A percentile compares a stretch with the other conserved stretches of the same genome.
Conservation (phyloP, 306 rosid genomes). For the Sesbania bispinosa region DNA sequence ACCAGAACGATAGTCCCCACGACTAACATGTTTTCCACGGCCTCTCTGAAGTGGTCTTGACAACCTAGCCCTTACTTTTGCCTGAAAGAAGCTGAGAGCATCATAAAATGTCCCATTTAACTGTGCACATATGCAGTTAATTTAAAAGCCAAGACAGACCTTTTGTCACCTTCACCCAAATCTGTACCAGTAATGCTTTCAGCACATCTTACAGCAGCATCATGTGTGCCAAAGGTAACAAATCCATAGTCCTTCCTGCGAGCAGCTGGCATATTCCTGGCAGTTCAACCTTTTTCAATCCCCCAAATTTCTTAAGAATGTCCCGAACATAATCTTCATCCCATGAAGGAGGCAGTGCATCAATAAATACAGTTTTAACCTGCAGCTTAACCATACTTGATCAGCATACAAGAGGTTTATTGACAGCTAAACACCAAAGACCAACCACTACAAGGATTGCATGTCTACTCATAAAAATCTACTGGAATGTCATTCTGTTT, state of each 20-base stretch:
- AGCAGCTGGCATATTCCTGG: slow-evolving; percentile 86
- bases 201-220: slow-evolving; percentile 87
- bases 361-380: slow-evolving; percentile 97
- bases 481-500: background rate
- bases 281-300: slow-evolving; percentile 80
- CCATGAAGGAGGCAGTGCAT: slow-evolving; percentile 87
- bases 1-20: slow-evolving; percentile 52
- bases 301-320: slow-evolving; percentile 75
- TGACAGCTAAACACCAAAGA: background rate
- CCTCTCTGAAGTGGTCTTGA: slow-evolving; percentile 84
- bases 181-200: slow-evolving; percentile 75
- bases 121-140: background rate
- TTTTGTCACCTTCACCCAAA: slow-evolving; percentile 82
- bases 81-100: slow-evolving; percentile 45
- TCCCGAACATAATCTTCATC: slow-evolving; percentile 69
- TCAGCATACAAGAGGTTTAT: too few relatives aligned
- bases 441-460: background rate
- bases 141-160: slow-evolving; percentile 46
- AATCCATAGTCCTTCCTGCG: slow-evolving; percentile 89
- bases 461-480: background rate
- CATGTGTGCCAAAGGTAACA: slow-evolving; percentile 81
- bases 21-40: slow-evolving; percentile 60
- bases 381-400: slow-evolving; percentile 38
- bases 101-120: slow-evolving; percentile 3
- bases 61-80: slow-evolving; percentile 91